A percentile compares a stretch with the other conserved stretches of the same genome.
These are phyloP conservation scores for Tulasnella sp. DNA, from an alignment of 768 basidiomycete species.

Conservation along the genomic window DNA sequence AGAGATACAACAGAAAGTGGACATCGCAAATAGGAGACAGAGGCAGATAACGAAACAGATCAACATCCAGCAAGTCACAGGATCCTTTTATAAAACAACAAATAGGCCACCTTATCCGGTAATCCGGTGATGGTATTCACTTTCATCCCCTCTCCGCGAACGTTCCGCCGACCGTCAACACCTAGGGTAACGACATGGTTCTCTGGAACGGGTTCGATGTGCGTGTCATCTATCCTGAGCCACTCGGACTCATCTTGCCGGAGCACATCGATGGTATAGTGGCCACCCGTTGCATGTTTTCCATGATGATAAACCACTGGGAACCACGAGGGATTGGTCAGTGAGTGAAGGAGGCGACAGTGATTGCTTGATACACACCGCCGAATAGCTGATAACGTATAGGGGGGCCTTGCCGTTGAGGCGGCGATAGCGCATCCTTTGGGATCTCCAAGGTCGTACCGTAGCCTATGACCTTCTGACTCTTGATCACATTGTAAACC, in stretches of 20 bases:
- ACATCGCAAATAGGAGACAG: too few relatives aligned
- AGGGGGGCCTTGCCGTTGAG: conserved; percentile 34
- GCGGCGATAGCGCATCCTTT: conserved; percentile 53
- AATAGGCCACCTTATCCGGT: conserved; percentile 69
- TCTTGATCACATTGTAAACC: conserved; percentile 67
- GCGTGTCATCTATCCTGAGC: conserved; percentile 91
- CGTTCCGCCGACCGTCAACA: conserved; percentile 57
- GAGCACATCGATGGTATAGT: conserved; percentile 87
- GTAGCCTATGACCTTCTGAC: conserved; percentile 71
- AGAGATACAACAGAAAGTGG: too few relatives aligned
- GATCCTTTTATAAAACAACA: conserved; percentile 64
- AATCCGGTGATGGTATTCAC: conserved; percentile 28
- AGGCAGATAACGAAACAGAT: too few relatives aligned
- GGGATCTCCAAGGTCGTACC: conserved; percentile 68
- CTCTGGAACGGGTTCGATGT: conserved; percentile 59
- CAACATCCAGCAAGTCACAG: not conserved
- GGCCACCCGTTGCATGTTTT: conserved; percentile 78
- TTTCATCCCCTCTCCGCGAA: conserved; percentile 21
- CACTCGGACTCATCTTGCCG: conserved; percentile 49
- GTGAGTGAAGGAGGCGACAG: not conserved
- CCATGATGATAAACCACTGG: conserved; percentile 91
- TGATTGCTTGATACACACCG: conserved; percentile 37
- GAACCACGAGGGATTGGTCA: not conserved
- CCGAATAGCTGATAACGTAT: conserved; percentile 73
- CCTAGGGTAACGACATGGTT: conserved; percentile 29